Conservation (phyloP, 306 rosid genomes). For the Trifolium fragiferum region DNA sequence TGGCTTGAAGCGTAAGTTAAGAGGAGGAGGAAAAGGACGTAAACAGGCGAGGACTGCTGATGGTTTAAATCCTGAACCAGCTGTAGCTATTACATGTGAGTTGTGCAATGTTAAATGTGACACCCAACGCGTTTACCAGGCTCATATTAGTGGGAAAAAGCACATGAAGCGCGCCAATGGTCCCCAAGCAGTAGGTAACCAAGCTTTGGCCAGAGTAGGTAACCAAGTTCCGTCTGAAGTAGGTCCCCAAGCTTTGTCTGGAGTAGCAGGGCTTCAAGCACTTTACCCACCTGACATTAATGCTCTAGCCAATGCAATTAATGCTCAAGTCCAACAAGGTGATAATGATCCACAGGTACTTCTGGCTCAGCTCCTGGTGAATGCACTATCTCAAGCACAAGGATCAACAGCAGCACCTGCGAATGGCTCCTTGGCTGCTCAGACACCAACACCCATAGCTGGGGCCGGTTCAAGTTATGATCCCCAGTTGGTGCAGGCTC, state of each 20-base stretch:
- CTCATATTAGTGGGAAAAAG: conserved; percentile 76
- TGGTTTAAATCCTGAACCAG: conserved; percentile 60
- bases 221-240: neutral
- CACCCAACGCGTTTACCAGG: conserved; percentile 68
- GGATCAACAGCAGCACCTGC: conserved; percentile 36
- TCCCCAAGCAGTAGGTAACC: conserved; percentile 51
- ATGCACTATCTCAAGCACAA: conserved; percentile 59
- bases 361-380: conserved; percentile 74
- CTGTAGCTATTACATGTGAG: conserved; percentile 58
- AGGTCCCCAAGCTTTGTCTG: conserved; percentile 32
- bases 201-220: conserved; percentile 44
- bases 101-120: conserved; percentile 87
- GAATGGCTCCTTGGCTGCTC: conserved; percentile 34
- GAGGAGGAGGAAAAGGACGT: conserved; percentile 67
- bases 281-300: conserved; percentile 56
- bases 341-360: conserved; percentile 72
- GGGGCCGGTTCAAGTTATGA: conserved; percentile 35
- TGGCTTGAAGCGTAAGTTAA: conserved; percentile 70
- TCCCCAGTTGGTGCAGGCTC: conserved; percentile 30
- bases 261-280: conserved; percentile 55
- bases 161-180: conserved; percentile 64
- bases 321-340: conserved; percentile 63
- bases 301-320: conserved; percentile 50
- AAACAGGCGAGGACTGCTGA: conserved; percentile 56
- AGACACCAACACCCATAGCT: conserved; percentile 20